Percentiles rank a stretch among this genome's conserved stretches.
Evolutionary conservation across 768 basidiomycete genomes (phyloP).

Genomic region (Suillus decipiens): DNA sequence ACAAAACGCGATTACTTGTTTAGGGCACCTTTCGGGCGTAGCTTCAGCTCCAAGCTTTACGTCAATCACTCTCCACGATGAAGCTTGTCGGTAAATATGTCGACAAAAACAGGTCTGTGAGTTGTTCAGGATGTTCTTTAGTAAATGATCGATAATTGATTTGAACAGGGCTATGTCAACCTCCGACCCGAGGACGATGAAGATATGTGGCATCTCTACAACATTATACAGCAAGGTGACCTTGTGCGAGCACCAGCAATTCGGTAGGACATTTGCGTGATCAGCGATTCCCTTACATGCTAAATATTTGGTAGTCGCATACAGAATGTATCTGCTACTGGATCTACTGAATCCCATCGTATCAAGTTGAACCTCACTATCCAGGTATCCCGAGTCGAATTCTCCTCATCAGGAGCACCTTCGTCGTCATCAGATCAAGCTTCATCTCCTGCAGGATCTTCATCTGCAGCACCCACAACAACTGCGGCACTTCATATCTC

Average conservation of each 20-base stretch:
- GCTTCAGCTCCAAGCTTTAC: not conserved
- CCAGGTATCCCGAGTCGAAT: slow-evolving; percentile 75
- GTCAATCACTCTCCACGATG: slow-evolving; percentile 48
- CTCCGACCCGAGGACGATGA: slow-evolving; percentile 96
- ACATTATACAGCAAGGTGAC: slow-evolving; percentile 90
- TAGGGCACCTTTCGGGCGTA: not conserved
- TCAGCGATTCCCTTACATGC: slow-evolving; percentile 8
- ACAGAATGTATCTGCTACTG: slow-evolving; percentile 87
- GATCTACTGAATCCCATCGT: slow-evolving; percentile 90
- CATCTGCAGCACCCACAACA: slow-evolving; percentile 35
- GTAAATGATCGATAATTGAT: slow-evolving; percentile 22
- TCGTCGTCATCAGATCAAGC: slow-evolving; percentile 49
- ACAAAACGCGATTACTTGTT: not conserved
- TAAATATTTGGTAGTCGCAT: slow-evolving; percentile 59
- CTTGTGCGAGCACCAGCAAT: slow-evolving; percentile 83
- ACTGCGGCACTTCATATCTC: slow-evolving; percentile 79
- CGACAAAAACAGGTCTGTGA: slow-evolving; percentile 81
- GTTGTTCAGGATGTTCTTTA: slow-evolving; percentile 27
- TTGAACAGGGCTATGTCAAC: slow-evolving; percentile 83
- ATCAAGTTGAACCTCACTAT: slow-evolving; percentile 85
- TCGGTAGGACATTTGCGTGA: slow-evolving; percentile 46
- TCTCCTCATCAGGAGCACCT: slow-evolving; percentile 67
- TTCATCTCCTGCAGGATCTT: slow-evolving; percentile 23
- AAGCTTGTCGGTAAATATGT: slow-evolving; percentile 82
- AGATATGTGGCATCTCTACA: slow-evolving; percentile 99